A percentile compares a stretch with the other conserved stretches of the same genome.
phyloP scores from a whole-genome alignment of 2,329 filamentous ascomycete species.

The Fusarium continuum region DNA sequence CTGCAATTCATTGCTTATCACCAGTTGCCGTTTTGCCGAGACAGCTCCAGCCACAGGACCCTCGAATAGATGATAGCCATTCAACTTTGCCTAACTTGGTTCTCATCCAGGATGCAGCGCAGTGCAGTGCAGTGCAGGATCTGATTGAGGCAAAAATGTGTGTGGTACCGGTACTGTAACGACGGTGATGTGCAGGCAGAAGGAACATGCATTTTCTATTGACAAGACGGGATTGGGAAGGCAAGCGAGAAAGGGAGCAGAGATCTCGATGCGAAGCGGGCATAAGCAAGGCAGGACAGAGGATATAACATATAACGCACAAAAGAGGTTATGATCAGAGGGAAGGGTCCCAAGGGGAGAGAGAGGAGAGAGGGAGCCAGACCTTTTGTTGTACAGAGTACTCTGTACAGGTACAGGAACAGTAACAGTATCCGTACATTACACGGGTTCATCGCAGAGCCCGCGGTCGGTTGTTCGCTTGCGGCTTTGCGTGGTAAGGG shows the following conservation, averaged over 20 bases:
- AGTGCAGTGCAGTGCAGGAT: too few relatives aligned
- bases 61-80: conserved; percentile 10
- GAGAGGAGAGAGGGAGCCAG: not conserved
- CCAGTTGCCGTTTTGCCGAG: conserved; percentile 14
- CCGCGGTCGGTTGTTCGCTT: not conserved
- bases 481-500: not conserved
- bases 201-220: too few relatives aligned
- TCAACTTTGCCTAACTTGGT: conserved; percentile 4
- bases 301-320: too few relatives aligned
- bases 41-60: conserved; percentile 1
- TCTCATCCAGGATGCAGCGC: not conserved
- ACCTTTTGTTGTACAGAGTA: not conserved
- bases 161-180: too few relatives aligned
- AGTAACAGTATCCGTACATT: too few relatives aligned
- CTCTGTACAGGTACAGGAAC: too few relatives aligned
- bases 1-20: not conserved
- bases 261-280: not conserved
- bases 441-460: not conserved
- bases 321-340: conserved; percentile 13
- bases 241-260: conserved; percentile 21
- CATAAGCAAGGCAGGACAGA: not conserved
- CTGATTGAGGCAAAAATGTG: too few relatives aligned
- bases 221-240: too few relatives aligned
- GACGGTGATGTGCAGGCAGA: too few relatives aligned
- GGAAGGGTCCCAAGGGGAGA: not conserved